A percentile compares a stretch with the other conserved stretches of the same genome.
Evolutionary conservation across 108 stramenopile species (phyloP).

Genomic region (Fragilariopsis cylindrus): DNA sequence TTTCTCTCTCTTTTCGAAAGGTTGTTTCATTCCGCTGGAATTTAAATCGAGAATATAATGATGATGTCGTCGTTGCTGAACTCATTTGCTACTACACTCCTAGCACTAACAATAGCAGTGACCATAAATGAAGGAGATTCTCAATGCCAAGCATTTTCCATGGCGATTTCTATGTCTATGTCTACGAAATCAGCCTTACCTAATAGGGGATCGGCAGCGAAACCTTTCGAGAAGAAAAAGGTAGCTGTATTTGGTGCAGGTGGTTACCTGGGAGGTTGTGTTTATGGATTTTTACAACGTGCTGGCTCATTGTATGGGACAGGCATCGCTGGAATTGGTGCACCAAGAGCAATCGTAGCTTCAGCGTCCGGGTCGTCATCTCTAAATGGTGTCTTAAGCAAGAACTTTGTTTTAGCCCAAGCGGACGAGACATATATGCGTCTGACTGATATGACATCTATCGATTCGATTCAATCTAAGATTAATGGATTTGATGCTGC

Average conservation of each 20-base stretch:
- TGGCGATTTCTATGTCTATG: slow-evolving; percentile 3
- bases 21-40: no score
- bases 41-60: no score
- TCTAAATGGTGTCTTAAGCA: slow-evolving; percentile 54
- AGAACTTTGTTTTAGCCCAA: slow-evolving; percentile 62
- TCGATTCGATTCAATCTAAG: slow-evolving; percentile 45
- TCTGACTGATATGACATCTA: slow-evolving; percentile 52
- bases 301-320: slow-evolving; percentile 71
- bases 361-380: slow-evolving; percentile 46
- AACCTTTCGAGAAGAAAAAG: slow-evolving; percentile 64
- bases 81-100: no score
- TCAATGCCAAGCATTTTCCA: slow-evolving; percentile 13
- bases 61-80: no score
- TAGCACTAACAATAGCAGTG: no score
- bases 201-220: slow-evolving; percentile 55
- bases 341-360: slow-evolving; percentile 54
- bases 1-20: no score
- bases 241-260: slow-evolving; percentile 74
- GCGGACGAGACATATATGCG: slow-evolving; percentile 67
- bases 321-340: slow-evolving; percentile 53
- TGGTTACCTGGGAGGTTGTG: slow-evolving; percentile 66
- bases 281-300: slow-evolving; percentile 80
- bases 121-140: neutral
- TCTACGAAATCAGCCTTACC: neutral
- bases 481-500: slow-evolving; percentile 59